Conservation (phyloP, 805 yeast species). For the Ogataea thermomethanolica region DNA sequence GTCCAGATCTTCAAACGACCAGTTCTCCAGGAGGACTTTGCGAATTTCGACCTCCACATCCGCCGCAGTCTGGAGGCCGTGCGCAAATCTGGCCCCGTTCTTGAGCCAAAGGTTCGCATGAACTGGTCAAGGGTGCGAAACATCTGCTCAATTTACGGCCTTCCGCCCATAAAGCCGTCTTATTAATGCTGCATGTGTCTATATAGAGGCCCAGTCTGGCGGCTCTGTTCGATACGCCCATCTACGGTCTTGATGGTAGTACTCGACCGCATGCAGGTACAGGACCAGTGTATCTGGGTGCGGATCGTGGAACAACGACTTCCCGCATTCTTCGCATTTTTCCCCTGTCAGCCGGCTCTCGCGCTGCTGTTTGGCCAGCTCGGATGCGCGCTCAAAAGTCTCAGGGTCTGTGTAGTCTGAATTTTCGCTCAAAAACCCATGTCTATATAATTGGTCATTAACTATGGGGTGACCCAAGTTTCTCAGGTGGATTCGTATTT, state of each 20-base stretch:
- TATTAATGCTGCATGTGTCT: not conserved
- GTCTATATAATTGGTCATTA: conserved; percentile 34
- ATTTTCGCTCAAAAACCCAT: conserved; percentile 10
- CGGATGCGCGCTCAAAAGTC: conserved; percentile 12
- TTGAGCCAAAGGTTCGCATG: conserved; percentile 7
- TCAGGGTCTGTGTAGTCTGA: conserved; percentile 9
- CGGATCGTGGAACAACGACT: conserved; percentile 31
- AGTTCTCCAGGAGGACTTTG: conserved; percentile 11
- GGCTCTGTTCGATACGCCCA: conserved; percentile 40
- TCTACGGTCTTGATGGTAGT: conserved; percentile 26
- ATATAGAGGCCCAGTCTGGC: conserved; percentile 49
- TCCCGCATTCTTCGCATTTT: conserved; percentile 36
- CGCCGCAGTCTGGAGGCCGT: conserved; percentile 17
- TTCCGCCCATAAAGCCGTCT: conserved; percentile 7
- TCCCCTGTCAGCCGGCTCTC: conserved; percentile 20
- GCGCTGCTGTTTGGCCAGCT: conserved; percentile 14
- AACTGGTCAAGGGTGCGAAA: conserved; percentile 19
- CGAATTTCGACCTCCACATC: conserved; percentile 15
- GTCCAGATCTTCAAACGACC: conserved; percentile 9
- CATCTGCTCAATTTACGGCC: conserved; percentile 5
- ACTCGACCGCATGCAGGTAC: conserved; percentile 47
- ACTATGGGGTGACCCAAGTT: conserved; percentile 39
- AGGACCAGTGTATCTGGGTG: conserved; percentile 33
- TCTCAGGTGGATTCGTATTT: conserved; percentile 52
- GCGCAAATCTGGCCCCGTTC: conserved; percentile 8